Evolutionary conservation across 2,329 filamentous ascomycete genomes (phyloP).

Genomic region (Aspergillus pseudonomiae): DNA sequence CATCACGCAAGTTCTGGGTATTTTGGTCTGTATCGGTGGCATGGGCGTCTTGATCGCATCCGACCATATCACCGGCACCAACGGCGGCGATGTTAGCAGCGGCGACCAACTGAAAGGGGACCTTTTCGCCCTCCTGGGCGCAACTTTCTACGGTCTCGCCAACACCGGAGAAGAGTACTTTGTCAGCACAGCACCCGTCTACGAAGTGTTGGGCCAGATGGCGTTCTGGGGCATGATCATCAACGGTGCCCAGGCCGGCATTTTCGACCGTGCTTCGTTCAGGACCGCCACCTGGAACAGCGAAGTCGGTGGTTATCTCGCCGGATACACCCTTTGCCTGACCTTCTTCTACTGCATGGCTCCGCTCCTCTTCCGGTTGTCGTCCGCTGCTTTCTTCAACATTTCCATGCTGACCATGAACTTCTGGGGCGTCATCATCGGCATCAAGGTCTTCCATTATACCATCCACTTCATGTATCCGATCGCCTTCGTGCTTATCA

Average conservation of each 20-base stretch:
- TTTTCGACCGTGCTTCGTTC: slow-evolving; percentile 84
- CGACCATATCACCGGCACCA: slow-evolving; percentile 78
- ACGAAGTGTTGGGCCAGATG: slow-evolving; percentile 91
- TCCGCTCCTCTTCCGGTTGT: slow-evolving; percentile 85
- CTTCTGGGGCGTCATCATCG: slow-evolving; percentile 96
- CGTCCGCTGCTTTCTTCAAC: slow-evolving; percentile 92
- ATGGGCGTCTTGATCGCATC: slow-evolving; percentile 84
- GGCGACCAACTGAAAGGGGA: slow-evolving; percentile 85
- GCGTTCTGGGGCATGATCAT: slow-evolving; percentile 86
- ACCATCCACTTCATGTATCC: slow-evolving; percentile 89
- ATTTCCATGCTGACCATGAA: slow-evolving; percentile 91
- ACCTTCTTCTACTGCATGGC: slow-evolving; percentile 84
- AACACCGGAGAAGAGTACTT: slow-evolving; percentile 96
- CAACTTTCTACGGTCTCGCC: slow-evolving; percentile 85
- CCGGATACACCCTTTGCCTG: slow-evolving; percentile 86
- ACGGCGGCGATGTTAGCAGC: slow-evolving; percentile 61
- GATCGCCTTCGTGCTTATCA: slow-evolving; percentile 90
- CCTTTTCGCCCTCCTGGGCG: slow-evolving; percentile 84
- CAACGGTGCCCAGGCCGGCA: slow-evolving; percentile 86
- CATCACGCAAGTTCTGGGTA: slow-evolving; percentile 79
- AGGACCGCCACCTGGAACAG: slow-evolving; percentile 65
- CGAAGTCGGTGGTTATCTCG: slow-evolving; percentile 75
- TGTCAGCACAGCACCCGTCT: slow-evolving; percentile 81
- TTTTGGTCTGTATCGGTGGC: slow-evolving; percentile 87
- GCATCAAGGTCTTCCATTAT: slow-evolving; percentile 80